Evolutionary conservation across 2,329 filamentous ascomycete species (phyloP).

Genomic region (Lachnellula cervina): DNA sequence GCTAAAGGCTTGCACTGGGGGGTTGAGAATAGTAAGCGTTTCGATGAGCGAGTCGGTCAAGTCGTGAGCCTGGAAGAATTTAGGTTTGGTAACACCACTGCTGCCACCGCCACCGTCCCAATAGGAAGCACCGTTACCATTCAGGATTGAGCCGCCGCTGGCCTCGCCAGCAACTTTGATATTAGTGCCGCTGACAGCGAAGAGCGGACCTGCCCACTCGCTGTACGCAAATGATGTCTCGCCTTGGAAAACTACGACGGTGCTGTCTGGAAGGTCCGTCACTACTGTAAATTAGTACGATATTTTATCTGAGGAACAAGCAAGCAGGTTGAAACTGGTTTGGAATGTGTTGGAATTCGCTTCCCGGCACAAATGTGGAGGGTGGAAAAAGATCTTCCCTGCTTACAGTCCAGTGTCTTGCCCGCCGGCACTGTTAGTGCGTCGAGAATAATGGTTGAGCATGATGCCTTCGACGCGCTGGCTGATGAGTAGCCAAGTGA

Average conservation of each 20-base stretch:
- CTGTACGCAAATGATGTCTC: conserved; percentile 62
- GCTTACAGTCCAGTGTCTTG: conserved; percentile 45
- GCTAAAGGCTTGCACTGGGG: conserved; percentile 41
- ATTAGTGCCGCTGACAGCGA: conserved; percentile 53
- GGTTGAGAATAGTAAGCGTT: conserved; percentile 46
- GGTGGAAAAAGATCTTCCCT: no score
- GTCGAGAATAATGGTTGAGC: conserved; percentile 48
- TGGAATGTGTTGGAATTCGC: neutral
- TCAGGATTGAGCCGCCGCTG: conserved; percentile 32
- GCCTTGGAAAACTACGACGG: conserved; percentile 54
- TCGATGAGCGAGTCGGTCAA: conserved; percentile 46
- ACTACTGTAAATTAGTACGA: conserved; percentile 18
- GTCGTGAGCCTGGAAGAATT: conserved; percentile 53
- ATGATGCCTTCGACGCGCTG: conserved; percentile 44
- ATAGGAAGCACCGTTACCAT: conserved; percentile 52
- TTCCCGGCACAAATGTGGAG: no score
- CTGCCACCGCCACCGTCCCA: conserved; percentile 57
- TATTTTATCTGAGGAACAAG: neutral
- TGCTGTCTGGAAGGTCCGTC: neutral
- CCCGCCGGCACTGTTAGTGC: conserved; percentile 53
- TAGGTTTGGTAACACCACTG: conserved; percentile 56
- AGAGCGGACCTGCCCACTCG: conserved; percentile 59
- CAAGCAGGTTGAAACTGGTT: neutral
- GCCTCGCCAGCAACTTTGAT: conserved; percentile 39
- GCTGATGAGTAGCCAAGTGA: conserved; percentile 38